Evolutionary conservation across 2,329 filamentous ascomycete genomes (phyloP), one percentile per base, ranked within the genome.

Genomic region (Fusarium sp.): DNA sequence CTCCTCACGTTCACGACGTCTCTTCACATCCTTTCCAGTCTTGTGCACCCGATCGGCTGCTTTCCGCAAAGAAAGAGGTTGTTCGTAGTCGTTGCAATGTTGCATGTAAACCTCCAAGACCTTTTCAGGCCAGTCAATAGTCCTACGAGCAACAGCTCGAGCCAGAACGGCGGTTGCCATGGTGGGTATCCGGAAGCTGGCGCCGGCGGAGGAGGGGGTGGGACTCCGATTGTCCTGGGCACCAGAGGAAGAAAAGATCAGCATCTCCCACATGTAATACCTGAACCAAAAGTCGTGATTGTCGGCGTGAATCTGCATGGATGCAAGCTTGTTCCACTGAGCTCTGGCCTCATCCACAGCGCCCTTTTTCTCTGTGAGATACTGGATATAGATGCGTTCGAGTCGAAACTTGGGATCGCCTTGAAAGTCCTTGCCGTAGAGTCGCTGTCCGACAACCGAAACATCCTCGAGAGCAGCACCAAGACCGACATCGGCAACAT

Each of bases 221-320:
- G 88, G 86, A 68, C 89, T 90, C 68, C 88, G 85, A 39, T 87
- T 89, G 64, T 88, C 86, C 29, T 76, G 69, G 13, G 71, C 71
- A 67, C 69, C 60, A 20, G 82, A 84, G 6, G 86, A 86, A 3
- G 85, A 83, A 73, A 89, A 90, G 6, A 90, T 78, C 67, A 93
- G 88, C 88, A 98, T 92, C 83, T 98, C 97, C 93, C 95, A 98
- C 63, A 92, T 88, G 83, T 98, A 98, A 83, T 95, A 98, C 50
- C 92, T 91, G 65, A 95, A 88, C 97, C 97, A 99, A 81, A 98
- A 98, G 77, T 98, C 95, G 80, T 95, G 95, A 76, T 92, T 95
- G 76, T 95, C 90, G 33, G 92, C 91, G 65, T 95, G 85, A 5
- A 91, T 91, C 20, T 88, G 86, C n/a, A 90, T 85, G 24, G 90